phyloP scores from a whole-genome alignment of 2,329 filamentous ascomycete genomes.

The Scopulariopsis brevicaulis region DNA sequence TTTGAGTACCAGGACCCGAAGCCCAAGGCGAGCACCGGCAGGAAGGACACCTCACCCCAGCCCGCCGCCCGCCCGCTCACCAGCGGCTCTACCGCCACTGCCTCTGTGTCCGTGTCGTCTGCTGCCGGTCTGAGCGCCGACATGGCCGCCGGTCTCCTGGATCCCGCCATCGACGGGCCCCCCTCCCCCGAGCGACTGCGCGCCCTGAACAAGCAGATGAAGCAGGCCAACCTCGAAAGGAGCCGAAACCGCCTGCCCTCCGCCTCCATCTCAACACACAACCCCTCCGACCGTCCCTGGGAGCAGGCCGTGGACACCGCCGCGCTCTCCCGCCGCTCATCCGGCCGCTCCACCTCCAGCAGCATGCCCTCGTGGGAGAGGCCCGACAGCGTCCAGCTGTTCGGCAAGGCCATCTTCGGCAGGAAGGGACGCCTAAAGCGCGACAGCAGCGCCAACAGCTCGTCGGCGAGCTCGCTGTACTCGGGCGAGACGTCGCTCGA shows the following conservation, averaged over 20 bases:
- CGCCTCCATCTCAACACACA: constrained; percentile 14
- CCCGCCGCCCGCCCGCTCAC: not conserved
- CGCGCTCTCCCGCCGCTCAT: constrained; percentile 42
- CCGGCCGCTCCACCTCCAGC: constrained; percentile 41
- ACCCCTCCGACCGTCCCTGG: constrained; percentile 34
- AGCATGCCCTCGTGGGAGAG: constrained; percentile 40
- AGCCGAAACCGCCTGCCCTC: constrained; percentile 18
- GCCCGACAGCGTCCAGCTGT: constrained; percentile 46
- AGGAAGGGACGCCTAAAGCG: constrained; percentile 37
- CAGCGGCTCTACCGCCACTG: not conserved
- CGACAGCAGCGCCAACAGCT: constrained; percentile 34
- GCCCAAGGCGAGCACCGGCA: not conserved
- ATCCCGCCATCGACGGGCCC: constrained; percentile 47
- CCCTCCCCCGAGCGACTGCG: constrained; percentile 49
- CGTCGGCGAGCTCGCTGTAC: constrained; percentile 35
- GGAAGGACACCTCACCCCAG: constrained; percentile 7
- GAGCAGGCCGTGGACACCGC: constrained; percentile 34
- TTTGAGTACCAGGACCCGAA: constrained; percentile 8
- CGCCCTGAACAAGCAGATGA: constrained; percentile 47
- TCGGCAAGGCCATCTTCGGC: constrained; percentile 48
- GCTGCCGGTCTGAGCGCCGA: not conserved
- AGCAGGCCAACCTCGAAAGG: constrained; percentile 33
- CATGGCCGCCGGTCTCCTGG: constrained; percentile 31
- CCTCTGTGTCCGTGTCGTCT: not conserved
- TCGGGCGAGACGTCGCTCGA: constrained; percentile 27